Base-by-base conservation (phyloP, 2,329 filamentous ascomycete genomes). In the Gliomastix tumulicola region DNA sequence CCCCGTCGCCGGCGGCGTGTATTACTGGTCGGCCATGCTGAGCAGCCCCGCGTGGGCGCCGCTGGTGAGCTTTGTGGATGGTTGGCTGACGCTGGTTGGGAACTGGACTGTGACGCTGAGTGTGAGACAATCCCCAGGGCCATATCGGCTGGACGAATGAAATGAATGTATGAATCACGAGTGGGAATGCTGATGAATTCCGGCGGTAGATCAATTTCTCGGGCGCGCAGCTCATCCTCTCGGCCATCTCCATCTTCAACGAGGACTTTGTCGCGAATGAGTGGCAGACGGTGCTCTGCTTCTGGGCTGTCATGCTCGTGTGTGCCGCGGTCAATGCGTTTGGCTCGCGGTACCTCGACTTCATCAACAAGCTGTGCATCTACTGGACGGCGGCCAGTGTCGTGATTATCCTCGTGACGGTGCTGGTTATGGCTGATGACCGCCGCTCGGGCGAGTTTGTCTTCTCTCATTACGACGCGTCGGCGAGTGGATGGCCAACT, bases 211-310 rank as follows among this genome's bases (percentile, higher is more conserved):
- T 80, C 42, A 82, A 82, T n/a, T 71, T 86, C 30, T 69, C 85
- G 6, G 82, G 79, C 30, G 82, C 77, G 41, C 74, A 83, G 53
- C 70, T 88, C 35, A 75, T 88, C 37, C 57, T 84, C 11, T 79
- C 79, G 36, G 70, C 83, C 36, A 80, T 86, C 39, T 69, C 74
- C n/a, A 62, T 88, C 38, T 75, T 81, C 54, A 62, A 83, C 46
- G 66, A 76, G 5, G 65, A 60, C 42, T 87, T 79, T 49, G 64
- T 68, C 28, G 49, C 75, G 4, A 61, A 81, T 45, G 50, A 71
- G 17, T 87, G 82, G 79, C 82, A 88, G 55, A 80, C 84, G 38
- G 86, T 88, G 51, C 61, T 87, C 32, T 82, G 86, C 44, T 88
- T 87, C 56, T 74, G 83, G 47, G 80, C 65, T 15, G 79, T 80